Evolutionary conservation across 306 rosid species (phyloP).

Genomic region (Begonia loranthoides): DNA sequence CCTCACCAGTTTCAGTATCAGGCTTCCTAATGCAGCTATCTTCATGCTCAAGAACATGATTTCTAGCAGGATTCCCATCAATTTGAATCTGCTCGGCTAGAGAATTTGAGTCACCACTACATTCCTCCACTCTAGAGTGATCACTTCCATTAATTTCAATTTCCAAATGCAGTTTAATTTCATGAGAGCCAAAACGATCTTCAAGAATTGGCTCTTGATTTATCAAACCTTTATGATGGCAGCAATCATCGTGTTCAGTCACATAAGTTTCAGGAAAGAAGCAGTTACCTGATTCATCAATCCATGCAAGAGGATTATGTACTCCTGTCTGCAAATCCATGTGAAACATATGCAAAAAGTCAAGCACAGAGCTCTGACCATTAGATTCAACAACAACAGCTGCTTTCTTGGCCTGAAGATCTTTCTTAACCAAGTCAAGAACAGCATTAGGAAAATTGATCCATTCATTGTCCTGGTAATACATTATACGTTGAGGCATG

Average conservation of each 20-base stretch:
- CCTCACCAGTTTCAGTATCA: slow-evolving; percentile 1
- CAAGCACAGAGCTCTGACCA: slow-evolving; percentile 42
- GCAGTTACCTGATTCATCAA: slow-evolving; percentile 67
- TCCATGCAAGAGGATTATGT: slow-evolving; percentile 76
- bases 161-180: slow-evolving; percentile 63
- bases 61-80: slow-evolving; percentile 24
- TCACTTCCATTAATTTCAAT: slow-evolving; percentile 53
- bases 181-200: slow-evolving; percentile 30
- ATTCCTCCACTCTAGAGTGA: slow-evolving; percentile 35
- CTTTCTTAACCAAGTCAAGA: slow-evolving; percentile 47
- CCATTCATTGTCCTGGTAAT: slow-evolving; percentile 62
- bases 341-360: slow-evolving; percentile 70
- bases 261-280: slow-evolving; percentile 71
- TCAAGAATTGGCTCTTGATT: slow-evolving; percentile 6
- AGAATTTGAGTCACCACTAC: slow-evolving; percentile 74
- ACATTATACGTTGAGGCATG: slow-evolving; percentile 62
- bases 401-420: slow-evolving; percentile 50
- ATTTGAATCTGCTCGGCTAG: slow-evolving; percentile 24
- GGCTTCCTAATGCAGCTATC: slow-evolving; percentile 32
- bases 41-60: slow-evolving; percentile 38
- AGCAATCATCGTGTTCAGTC: slow-evolving; percentile 18
- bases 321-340: slow-evolving; percentile 58
- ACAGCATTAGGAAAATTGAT: slow-evolving; percentile 43
- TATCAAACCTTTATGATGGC: background rate
- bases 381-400: slow-evolving; percentile 45